phyloP scores from a whole-genome alignment of 23 red algal genomes.

The Rhodosorus marinus region DNA sequence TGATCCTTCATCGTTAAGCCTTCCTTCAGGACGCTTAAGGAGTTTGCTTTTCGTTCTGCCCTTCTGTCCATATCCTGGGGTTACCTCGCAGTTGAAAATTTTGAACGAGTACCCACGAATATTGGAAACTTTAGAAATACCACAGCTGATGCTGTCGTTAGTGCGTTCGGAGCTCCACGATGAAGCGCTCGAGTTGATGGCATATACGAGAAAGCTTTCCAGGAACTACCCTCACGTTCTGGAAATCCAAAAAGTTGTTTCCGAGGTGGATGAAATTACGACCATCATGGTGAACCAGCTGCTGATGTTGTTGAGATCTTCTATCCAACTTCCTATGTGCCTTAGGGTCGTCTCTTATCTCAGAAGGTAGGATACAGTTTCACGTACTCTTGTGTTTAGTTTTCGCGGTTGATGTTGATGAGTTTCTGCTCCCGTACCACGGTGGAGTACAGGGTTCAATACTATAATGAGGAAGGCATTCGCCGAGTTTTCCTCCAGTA shows the following conservation, averaged over 20 bases:
- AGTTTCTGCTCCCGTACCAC: no score
- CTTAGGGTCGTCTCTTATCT: conserved; percentile 51
- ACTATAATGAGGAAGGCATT: conserved; percentile 29
- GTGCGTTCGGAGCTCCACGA: conserved; percentile 44
- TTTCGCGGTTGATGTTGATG: no score
- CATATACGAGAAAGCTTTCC: conserved; percentile 20
- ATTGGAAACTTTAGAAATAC: conserved; percentile 49
- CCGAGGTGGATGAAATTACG: conserved; percentile 29
- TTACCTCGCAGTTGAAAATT: no score
- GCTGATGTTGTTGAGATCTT: conserved; percentile 21
- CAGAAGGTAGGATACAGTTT: no score
- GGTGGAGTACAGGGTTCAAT: neutral
- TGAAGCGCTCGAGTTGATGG: conserved; percentile 51
- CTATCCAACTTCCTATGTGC: conserved; percentile 45
- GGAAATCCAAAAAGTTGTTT: conserved; percentile 19
- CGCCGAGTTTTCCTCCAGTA: conserved; percentile 52
- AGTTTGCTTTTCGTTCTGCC: conserved; percentile 17
- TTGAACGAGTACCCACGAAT: conserved; percentile 24
- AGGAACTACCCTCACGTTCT: conserved; percentile 1
- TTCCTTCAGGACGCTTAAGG: no score
- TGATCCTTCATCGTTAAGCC: no score
- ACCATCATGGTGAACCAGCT: conserved; percentile 35
- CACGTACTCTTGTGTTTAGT: no score
- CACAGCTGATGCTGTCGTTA: conserved; percentile 23
- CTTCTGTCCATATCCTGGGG: no score